phyloP scores from a whole-genome alignment of 768 basidiomycete species.

The Boletus insuetus region DNA sequence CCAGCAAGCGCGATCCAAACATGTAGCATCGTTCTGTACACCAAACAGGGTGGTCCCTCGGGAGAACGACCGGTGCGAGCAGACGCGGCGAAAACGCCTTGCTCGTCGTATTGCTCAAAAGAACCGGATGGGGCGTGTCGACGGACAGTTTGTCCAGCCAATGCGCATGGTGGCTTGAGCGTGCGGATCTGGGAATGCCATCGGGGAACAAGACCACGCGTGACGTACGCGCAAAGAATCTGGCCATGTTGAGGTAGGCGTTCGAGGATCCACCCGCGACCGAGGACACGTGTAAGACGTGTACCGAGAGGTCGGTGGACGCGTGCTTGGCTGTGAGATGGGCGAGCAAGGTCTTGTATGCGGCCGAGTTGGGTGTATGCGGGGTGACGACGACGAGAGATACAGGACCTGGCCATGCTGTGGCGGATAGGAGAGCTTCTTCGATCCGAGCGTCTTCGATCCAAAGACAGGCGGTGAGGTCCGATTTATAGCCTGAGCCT shows the following conservation, averaged over 20 bases:
- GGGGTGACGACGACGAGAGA: slow-evolving; percentile 48
- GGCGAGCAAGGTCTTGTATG: slow-evolving; percentile 20
- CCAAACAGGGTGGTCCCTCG: slow-evolving; percentile 51
- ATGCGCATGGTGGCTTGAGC: slow-evolving; percentile 17
- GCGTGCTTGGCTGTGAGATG: slow-evolving; percentile 4
- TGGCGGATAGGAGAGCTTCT: slow-evolving; percentile 35
- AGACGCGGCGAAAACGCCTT: slow-evolving; percentile 38
- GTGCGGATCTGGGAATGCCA: slow-evolving; percentile 27
- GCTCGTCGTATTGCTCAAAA: slow-evolving; percentile 30
- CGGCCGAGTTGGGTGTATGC: slow-evolving; percentile 26
- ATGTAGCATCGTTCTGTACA: slow-evolving; percentile 58
- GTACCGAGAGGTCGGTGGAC: slow-evolving; percentile 37
- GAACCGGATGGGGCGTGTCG: slow-evolving; percentile 19
- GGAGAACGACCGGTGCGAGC: slow-evolving; percentile 45
- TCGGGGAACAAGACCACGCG: slow-evolving; percentile 53
- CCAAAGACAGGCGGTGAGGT: slow-evolving; percentile 53
- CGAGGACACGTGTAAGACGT: slow-evolving; percentile 45
- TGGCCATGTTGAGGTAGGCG: slow-evolving; percentile 58
- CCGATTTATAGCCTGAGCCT: neutral
- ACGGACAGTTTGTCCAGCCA: slow-evolving; percentile 14
- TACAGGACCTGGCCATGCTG: slow-evolving; percentile 47
- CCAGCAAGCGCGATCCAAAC: slow-evolving; percentile 41
- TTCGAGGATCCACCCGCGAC: slow-evolving; percentile 44
- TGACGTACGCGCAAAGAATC: slow-evolving; percentile 52
- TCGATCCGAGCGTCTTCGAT: slow-evolving; percentile 36